Evolutionary conservation across 2,329 filamentous ascomycete species (phyloP), one percentile per base, ranked within the genome.

Genomic region (Fusarium praegraminearum): DNA sequence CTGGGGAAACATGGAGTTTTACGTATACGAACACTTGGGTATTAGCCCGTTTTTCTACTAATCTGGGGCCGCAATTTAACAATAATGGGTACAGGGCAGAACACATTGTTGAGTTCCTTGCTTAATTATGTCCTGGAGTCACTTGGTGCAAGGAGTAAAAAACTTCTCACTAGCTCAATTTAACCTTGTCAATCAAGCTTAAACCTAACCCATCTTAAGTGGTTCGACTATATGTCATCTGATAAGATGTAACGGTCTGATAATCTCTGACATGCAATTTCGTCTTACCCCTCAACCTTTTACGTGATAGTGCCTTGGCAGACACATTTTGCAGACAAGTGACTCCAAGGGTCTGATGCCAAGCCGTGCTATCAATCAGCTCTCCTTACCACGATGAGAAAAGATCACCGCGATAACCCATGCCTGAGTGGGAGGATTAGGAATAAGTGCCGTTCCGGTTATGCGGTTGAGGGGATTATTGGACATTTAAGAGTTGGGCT

Each of bases 331-430:
- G 7, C 4, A 11, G 4, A 38, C 0, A 20, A 24, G 28, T 30
- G 28, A 30, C 28, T 30, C 28, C 28, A 33, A 51, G 43, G 3
- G 24, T 22, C 24, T 38, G 10, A 13, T 43, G 66, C 67, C 67
- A 67, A 69, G 67, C 30, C 52, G 4, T 12, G 26, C 66, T 66
- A 66, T 70, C 63, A 66, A 70, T 69, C 63, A 70, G 55, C 52
- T 47, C 18, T 36, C 49, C 57, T 65, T 35, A 45, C 67, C 35
- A 2, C 32, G 54, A n/a, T 2, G 0, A 70, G 67, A 33, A 70
- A 63, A 9, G 67, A 69, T 69, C 51, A 46, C 62, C 66, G 30
- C 38, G 40, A 38, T 52, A 26, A 35, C 20, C 44, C 62, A 55
- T 52, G 50, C 22, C 2, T 2, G 28, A n/a, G 18, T 54, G 59